A percentile compares a stretch with the other conserved stretches of the same genome.
Conservation (phyloP, 345 rosid species). For the Cardamine chenopodiifolia region DNA sequence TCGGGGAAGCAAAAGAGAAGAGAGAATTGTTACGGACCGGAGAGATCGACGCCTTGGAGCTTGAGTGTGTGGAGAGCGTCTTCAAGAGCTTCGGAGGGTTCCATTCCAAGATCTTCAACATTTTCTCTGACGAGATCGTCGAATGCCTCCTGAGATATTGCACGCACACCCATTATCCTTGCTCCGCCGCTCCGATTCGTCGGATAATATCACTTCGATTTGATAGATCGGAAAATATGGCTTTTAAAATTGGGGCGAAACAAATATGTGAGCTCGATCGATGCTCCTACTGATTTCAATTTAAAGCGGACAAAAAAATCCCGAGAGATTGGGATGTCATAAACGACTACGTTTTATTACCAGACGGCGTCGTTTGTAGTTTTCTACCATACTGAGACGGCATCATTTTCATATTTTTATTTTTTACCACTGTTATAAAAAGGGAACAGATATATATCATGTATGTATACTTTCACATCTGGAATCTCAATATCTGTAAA, state of each 20-base stretch:
- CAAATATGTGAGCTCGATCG: neutral
- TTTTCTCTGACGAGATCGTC: constrained; percentile 86
- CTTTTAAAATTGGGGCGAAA: neutral
- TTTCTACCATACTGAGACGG: too few species aligned
- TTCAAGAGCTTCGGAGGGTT: constrained; percentile 81
- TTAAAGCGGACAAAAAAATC: neutral
- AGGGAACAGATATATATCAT: neutral
- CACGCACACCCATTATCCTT: constrained; percentile 52
- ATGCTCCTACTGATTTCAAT: neutral
- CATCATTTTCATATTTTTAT: neutral
- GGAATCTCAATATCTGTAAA: constrained; percentile 1
- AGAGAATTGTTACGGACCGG: constrained; percentile 45
- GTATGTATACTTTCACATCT: neutral
- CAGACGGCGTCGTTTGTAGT: neutral
- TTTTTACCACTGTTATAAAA: neutral
- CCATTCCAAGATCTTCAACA: constrained; percentile 88
- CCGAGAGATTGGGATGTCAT: neutral
- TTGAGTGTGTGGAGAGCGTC: constrained; percentile 84
- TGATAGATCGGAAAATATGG: neutral
- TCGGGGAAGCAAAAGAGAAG: constrained; percentile 22
- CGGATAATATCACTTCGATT: neutral
- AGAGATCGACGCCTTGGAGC: constrained; percentile 94
- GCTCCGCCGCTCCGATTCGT: constrained; percentile 49
- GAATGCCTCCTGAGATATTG: constrained; percentile 88
- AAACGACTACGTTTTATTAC: neutral